Evolutionary conservation across 1,284 basidiomycete species (phyloP).

Genomic region (Cryptococcus sp.): DNA sequence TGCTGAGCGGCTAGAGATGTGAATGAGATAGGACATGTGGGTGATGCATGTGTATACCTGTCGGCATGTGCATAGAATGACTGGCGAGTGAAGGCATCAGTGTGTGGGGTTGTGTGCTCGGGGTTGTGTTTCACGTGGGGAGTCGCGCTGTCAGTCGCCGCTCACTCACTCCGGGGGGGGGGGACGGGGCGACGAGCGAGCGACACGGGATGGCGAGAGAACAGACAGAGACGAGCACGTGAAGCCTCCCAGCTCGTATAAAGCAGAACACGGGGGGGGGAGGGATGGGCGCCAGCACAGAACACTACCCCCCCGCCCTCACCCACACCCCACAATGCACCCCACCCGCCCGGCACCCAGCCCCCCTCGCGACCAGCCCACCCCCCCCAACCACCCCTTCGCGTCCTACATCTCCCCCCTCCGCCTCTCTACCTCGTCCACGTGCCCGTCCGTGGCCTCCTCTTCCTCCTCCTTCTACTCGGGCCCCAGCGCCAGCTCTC

Average conservation of each 20-base stretch:
- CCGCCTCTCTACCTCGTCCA: neutral
- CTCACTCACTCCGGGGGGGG: no score
- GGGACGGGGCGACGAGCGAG: no score
- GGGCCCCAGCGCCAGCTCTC: neutral
- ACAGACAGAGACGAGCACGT: neutral
- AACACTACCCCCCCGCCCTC: neutral
- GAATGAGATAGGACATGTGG: no score
- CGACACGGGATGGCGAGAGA: no score
- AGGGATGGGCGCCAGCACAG: neutral
- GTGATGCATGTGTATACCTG: no score
- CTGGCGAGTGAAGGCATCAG: no score
- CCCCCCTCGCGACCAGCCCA: conserved; percentile 5
- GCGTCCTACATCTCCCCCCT: conserved; percentile 7
- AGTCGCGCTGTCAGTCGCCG: no score
- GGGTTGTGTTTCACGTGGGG: no score
- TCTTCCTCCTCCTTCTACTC: neutral
- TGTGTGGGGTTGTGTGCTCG: no score
- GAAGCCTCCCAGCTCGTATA: neutral
- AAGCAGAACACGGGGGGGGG: neutral
- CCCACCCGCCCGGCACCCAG: conserved; percentile 19
- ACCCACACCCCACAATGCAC: conserved; percentile 10
- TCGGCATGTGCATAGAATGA: no score
- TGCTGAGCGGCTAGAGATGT: no score
- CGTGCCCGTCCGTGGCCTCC: neutral
- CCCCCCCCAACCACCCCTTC: conserved; percentile 23